Evolutionary conservation across 805 yeast species (phyloP).

Genomic region (Pichia scutulata): DNA sequence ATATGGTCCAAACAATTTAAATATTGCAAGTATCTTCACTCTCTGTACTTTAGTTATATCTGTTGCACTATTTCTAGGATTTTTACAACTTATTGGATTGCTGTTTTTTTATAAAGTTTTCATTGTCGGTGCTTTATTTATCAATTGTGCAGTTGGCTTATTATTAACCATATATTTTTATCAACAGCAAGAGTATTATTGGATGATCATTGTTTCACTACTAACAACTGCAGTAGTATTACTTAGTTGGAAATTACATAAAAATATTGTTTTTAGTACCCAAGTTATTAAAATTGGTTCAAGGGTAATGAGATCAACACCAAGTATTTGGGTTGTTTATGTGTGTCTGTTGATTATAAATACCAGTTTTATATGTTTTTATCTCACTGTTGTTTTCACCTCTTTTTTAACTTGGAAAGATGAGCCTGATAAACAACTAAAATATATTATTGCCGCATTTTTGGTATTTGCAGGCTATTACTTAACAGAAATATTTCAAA

Average conservation of each 20-base stretch:
- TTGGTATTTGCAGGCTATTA: slow-evolving; percentile 79
- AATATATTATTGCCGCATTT: slow-evolving; percentile 48
- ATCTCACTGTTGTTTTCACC: slow-evolving; percentile 62
- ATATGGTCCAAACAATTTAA: background rate
- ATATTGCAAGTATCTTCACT: background rate
- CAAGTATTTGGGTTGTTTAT: slow-evolving; percentile 51
- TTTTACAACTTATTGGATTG: background rate
- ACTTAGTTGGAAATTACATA: slow-evolving; percentile 16
- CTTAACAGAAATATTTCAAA: slow-evolving; percentile 74
- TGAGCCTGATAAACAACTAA: background rate
- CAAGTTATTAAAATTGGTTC: slow-evolving; percentile 36
- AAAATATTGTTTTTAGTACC: slow-evolving; percentile 24
- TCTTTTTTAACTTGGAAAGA: slow-evolving; percentile 66
- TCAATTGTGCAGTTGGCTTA: background rate
- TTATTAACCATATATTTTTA: background rate
- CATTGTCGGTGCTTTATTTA: background rate
- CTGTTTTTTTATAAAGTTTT: slow-evolving; percentile 1
- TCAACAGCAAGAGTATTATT: background rate
- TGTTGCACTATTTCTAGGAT: background rate
- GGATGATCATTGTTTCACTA: slow-evolving; percentile 21
- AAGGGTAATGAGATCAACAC: slow-evolving; percentile 62
- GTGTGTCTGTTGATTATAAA: slow-evolving; percentile 36
- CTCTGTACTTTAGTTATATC: background rate
- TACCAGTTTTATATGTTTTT: slow-evolving; percentile 58
- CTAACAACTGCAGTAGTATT: slow-evolving; percentile 14